phyloP scores from a whole-genome alignment of 164 flowering plant genomes.

The Vitis cinerea region DNA sequence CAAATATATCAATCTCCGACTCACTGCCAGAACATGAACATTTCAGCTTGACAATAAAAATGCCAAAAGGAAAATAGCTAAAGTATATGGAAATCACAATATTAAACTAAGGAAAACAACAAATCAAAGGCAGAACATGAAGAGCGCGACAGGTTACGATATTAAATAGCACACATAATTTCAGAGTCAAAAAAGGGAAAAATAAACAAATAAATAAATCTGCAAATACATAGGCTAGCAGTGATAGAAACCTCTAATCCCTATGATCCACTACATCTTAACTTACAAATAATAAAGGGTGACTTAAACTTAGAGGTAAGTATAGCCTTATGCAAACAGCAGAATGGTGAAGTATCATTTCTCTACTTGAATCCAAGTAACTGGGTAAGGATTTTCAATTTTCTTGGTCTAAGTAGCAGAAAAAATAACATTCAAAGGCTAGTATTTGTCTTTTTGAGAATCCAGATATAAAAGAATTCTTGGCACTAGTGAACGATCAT shows the following conservation, averaged over 20 bases:
- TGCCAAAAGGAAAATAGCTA: not conserved
- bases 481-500: too few relatives aligned
- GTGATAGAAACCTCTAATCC: too few relatives aligned
- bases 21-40: conserved; percentile 50
- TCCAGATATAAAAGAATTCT: not conserved
- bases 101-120: too few relatives aligned
- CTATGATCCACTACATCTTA: too few relatives aligned
- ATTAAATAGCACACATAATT: too few relatives aligned
- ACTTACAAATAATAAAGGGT: too few relatives aligned
- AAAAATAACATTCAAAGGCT: too few relatives aligned
- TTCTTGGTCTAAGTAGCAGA: not conserved
- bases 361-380: not conserved
- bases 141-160: too few relatives aligned
- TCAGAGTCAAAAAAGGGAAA: too few relatives aligned
- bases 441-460: not conserved
- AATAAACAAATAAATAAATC: not conserved
- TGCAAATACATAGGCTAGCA: not conserved
- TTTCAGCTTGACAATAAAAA: not conserved
- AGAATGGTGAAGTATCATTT: not conserved
- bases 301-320: not conserved
- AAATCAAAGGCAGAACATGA: too few relatives aligned
- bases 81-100: not conserved
- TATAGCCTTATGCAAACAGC: not conserved
- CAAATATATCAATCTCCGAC: conserved; percentile 93
- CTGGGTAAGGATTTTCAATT: not conserved